A percentile compares a stretch with the other conserved stretches of the same genome.
phyloP scores from a whole-genome alignment of 2,329 filamentous ascomycete species.

The Aspergillus hortae region DNA sequence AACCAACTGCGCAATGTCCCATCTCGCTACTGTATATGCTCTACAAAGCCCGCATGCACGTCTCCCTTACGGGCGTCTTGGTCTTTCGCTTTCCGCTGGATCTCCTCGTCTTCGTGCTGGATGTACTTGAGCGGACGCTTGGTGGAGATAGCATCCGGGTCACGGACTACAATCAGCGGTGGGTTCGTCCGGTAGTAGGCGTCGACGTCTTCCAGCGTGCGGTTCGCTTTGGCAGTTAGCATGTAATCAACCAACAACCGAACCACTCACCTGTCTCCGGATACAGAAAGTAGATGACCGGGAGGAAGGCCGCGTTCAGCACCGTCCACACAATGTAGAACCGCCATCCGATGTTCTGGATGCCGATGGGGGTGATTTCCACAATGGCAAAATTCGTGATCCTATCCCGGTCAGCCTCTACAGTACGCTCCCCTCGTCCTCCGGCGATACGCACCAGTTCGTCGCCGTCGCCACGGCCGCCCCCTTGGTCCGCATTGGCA shows the following conservation, averaged over 20 bases:
- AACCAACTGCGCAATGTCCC: background rate
- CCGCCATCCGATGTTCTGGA: conserved; percentile 37
- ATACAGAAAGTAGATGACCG: conserved; percentile 43
- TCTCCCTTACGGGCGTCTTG: background rate
- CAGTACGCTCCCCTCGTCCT: too few species aligned
- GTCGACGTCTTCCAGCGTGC: conserved; percentile 34
- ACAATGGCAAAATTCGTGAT: conserved; percentile 34
- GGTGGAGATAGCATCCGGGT: conserved; percentile 46
- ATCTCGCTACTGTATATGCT: background rate
- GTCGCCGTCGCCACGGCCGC: conserved; percentile 47
- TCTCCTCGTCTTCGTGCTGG: conserved; percentile 43
- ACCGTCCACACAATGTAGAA: conserved; percentile 46
- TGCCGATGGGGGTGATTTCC: conserved; percentile 44
- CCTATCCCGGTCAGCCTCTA: conserved; percentile 4
- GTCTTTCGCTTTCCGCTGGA: conserved; percentile 9
- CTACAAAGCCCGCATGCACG: background rate
- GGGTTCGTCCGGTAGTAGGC: conserved; percentile 37
- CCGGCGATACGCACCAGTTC: conserved; percentile 38
- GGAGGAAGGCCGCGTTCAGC: conserved; percentile 47
- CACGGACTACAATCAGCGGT: conserved; percentile 44
- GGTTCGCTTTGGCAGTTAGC: conserved; percentile 16
- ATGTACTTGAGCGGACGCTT: conserved; percentile 48
- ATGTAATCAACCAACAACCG: background rate
- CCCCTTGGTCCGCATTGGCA: conserved; percentile 47
- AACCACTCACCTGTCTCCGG: conserved; percentile 27